A percentile compares a stretch with the other conserved stretches of the same genome.
These are phyloP conservation scores for Aphanocladium album DNA, from an alignment of 2,329 filamentous ascomycete species.

Conservation along the genomic window DNA sequence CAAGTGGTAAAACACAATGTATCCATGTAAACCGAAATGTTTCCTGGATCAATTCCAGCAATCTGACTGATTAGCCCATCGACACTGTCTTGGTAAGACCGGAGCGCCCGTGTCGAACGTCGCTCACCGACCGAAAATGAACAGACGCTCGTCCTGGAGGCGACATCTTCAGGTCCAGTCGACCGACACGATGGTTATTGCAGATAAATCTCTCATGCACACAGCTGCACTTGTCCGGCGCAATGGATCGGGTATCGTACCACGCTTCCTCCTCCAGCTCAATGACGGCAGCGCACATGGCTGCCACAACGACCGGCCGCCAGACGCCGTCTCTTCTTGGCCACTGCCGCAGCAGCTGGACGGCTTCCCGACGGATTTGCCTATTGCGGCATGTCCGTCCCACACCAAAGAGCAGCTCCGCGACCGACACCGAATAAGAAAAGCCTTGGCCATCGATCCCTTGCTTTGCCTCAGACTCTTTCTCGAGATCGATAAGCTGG, in stretches of 20 bases:
- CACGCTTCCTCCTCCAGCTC: constrained; percentile 3
- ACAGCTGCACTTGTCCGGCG: neutral
- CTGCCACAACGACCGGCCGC: constrained; percentile 1
- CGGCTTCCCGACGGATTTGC: constrained; percentile 1
- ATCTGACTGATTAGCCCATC: neutral
- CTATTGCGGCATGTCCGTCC: constrained; percentile 4
- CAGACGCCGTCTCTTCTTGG: constrained; percentile 5
- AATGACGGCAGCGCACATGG: constrained; percentile 7
- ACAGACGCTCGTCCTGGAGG: neutral
- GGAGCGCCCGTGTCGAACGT: constrained; percentile 1
- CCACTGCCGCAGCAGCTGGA: constrained; percentile 5
- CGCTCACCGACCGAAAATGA: constrained; percentile 7
- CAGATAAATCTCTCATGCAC: constrained; percentile 2
- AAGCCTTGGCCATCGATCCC: constrained; percentile 9
- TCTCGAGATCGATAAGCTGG: constrained; percentile 6
- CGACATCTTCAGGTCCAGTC: constrained; percentile 4
- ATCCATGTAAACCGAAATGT: too few relatives aligned
- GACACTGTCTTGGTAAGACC: neutral
- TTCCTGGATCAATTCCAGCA: too few relatives aligned
- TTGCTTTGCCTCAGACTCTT: neutral
- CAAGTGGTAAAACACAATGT: too few relatives aligned
- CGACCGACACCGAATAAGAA: constrained; percentile 4
- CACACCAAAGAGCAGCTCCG: constrained; percentile 4
- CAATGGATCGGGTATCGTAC: neutral
- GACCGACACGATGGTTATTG: constrained; percentile 6